Evolutionary conservation across 2,329 filamentous ascomycete genomes (phyloP), one percentile per base, ranked within the genome.

Genomic region (Corniculantispora saksenae): DNA sequence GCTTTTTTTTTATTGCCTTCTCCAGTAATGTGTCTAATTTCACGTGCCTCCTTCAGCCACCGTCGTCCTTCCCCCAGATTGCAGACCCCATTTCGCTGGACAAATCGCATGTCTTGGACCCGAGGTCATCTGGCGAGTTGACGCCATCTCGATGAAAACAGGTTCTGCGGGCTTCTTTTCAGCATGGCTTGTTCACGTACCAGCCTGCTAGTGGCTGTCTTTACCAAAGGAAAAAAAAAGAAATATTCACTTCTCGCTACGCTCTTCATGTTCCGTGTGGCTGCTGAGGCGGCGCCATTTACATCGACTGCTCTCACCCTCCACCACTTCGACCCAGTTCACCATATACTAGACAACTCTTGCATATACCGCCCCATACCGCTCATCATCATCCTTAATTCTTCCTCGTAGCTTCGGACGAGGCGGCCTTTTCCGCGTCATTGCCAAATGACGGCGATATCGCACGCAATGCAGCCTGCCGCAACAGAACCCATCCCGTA

Each of bases 401-500:
- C n/a, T n/a, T n/a, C n/a, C 10, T 29, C 23, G 19, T 15, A 53
- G 25, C 23, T n/a, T n/a, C 32, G 7, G 32, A 23, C 13, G 21
- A 29, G 23, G 43, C 23, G 25, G 21, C 17, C 45, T 17, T 25
- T 17, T 54, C 13, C 48, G 17, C 15, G 21, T 43, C 23, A 23
- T 53, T 15, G 47, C 17, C 23, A 45, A 61, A n/a, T 53, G 32
- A 17, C 35, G 32, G 35, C 12, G 59, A 43, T 53, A 61, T 61
- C 48, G 59, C 59, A 61, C 59, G 59, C 59, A 53, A 61, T 61
- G 12, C 17, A 60, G 29, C 1, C n/a, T n/a, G n/a, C n/a, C n/a
- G n/a, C n/a, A n/a, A 53, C 17, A 51, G 32, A 61, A 35, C 13
- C 35, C 17, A 15, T n/a, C n/a, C 23, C 17, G 13, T 19, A 53